Conservation (phyloP, 2,329 filamentous ascomycete species). For the Scolecobasidium constrictum region DNA sequence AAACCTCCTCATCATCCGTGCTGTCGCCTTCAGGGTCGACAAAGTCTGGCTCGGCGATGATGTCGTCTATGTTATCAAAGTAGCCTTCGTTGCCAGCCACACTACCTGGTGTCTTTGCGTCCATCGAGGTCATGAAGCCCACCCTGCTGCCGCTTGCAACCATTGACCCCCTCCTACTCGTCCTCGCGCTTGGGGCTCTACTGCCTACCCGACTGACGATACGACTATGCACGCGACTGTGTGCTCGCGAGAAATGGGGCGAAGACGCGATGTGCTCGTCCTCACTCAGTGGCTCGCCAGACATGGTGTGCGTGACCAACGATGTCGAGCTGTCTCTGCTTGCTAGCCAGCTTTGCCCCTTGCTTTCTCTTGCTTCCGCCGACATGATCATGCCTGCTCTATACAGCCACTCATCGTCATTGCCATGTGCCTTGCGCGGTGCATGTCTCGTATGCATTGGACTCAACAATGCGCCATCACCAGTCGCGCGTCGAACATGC, state of each 20-base stretch:
- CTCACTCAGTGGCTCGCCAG: background rate
- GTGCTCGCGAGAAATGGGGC: background rate
- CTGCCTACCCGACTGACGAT: constrained; percentile 26
- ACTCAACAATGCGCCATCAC: background rate
- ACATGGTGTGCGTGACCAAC: constrained; percentile 23
- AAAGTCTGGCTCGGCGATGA: constrained; percentile 36
- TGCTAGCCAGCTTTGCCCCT: constrained; percentile 51
- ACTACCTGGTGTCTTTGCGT: background rate
- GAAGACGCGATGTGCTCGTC: background rate
- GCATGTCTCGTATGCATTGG: constrained; percentile 11
- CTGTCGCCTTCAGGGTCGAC: constrained; percentile 30
- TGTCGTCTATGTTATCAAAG: constrained; percentile 17
- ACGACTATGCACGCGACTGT: constrained; percentile 13
- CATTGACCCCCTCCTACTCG: constrained; percentile 21
- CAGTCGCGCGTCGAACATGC: constrained; percentile 9
- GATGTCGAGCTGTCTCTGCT: constrained; percentile 46
- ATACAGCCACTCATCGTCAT: constrained; percentile 45
- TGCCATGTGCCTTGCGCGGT: constrained; percentile 16
- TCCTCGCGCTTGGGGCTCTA: constrained; percentile 26
- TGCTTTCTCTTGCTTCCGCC: constrained; percentile 45
- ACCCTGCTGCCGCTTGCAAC: constrained; percentile 14
- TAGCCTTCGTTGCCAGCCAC: constrained; percentile 15
- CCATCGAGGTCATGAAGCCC: constrained; percentile 8
- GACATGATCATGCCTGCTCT: constrained; percentile 47
- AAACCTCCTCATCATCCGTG: constrained; percentile 42